Base-by-base conservation (phyloP, 2,329 filamentous ascomycete genomes). In the Drechmeria coniospora region DNA sequence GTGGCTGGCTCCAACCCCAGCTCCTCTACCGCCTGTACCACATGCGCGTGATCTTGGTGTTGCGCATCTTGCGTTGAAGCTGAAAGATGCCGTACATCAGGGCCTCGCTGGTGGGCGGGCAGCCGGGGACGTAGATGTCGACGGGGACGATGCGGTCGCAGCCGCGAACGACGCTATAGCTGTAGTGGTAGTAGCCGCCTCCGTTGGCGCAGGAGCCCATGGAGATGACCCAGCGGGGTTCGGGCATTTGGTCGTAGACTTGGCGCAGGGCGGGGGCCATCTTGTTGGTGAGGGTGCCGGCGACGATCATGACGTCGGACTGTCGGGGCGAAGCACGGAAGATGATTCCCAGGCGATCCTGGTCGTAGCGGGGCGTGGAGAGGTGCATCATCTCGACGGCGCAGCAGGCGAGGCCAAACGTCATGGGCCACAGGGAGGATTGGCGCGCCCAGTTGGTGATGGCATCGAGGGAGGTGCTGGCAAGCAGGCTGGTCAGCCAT, bases 161-260 rank as follows among this genome's bases (percentile, higher is more conserved):
- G 5, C 79, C 79, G 29, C 79, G 65, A 22, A 76, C 72, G 21
- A 83, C 79, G 38, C 65, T 72, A 59, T 87, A 87, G 53, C 73
- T 79, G 59, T 86, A 86, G 56, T 86, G 80, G 53, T 86, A 86
- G 59, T 86, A 86, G 27, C 80, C 80, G 34, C 80, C 80, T 27
- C 80, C 79, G 53, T 86, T 86, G 34, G 80, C 79, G 52, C 80
- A 87, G 45, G 74, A 80, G 9, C 80, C 80, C 80, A 87, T 86
- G 42, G 73, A 79, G 43, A 72, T 54, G 41, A 86, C 82, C 82
- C 82, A 92, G 47, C 78, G 68, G 10, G 83, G 83, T 21, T 92
- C 83, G 15, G 83, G 82, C 83, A 92, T 92, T 63, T 92, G 84
- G 55, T 92, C 84, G 60, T 92, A 93, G 36, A 90, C 77, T 57